Conservation (phyloP, 1,284 basidiomycete genomes). For the Ganoderma meredithae region DNA sequence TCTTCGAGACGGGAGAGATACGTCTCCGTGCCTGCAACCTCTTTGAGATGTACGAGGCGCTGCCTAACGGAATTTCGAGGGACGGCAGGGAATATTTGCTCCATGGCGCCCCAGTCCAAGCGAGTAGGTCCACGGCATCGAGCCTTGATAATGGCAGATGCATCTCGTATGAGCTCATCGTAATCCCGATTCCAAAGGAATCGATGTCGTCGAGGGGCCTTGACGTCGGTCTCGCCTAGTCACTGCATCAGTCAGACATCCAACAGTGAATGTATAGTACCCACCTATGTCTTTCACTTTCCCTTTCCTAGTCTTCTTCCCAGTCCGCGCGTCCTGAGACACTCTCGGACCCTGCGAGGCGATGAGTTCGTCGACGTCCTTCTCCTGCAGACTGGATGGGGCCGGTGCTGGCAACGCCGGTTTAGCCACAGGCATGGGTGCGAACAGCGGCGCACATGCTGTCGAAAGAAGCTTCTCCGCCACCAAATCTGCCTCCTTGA, state of each 20-base stretch:
- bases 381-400: conserved; percentile 54
- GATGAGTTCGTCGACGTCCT: conserved; percentile 62
- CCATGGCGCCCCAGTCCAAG: conserved; percentile 74
- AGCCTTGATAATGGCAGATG: conserved; percentile 81
- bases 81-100: conserved; percentile 81
- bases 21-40: conserved; percentile 70
- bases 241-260: too few species aligned
- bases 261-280: not conserved
- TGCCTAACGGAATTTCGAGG: conserved; percentile 73
- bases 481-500: conserved; percentile 60
- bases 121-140: conserved; percentile 69
- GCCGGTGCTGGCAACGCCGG: conserved; percentile 43
- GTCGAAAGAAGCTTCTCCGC: conserved; percentile 49
- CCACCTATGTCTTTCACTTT: conserved; percentile 43
- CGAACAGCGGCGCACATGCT: conserved; percentile 32
- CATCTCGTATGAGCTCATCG: conserved; percentile 88
- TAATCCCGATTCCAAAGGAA: conserved; percentile 88
- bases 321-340: conserved; percentile 36
- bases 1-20: conserved; percentile 85
- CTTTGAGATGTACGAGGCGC: conserved; percentile 64
- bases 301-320: conserved; percentile 48
- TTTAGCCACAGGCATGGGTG: conserved; percentile 31
- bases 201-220: conserved; percentile 52
- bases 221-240: conserved; percentile 14
- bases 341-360: conserved; percentile 60